Base-by-base conservation (phyloP, 495 filamentous ascomycete genomes). In the Entonaema liquescens region DNA sequence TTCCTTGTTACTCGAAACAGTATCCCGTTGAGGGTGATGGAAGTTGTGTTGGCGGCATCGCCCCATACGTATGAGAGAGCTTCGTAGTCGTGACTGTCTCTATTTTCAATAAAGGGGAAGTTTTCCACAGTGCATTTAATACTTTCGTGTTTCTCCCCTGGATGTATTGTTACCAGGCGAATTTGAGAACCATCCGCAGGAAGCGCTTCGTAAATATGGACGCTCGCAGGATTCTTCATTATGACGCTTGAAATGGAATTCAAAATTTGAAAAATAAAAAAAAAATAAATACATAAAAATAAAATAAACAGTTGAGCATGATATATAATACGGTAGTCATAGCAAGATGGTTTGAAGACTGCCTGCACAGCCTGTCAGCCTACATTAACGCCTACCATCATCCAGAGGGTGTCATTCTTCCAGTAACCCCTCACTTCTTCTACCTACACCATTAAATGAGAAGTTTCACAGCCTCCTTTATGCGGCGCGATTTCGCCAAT, bases 11-110 rank as follows among this genome's bases (percentile, higher is more conserved):
- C 63, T 42, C 42, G 54, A 25, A 59, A 66, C 8, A 31, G 42
- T 2, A 21, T 33, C 12, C 38, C 17, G 44, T 66, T 66, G 6
- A 66, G 63, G 12, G 55, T 40, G 26, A 70, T 70, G 6, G 42
- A 23, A 28, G 40, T 35, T 7, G 59, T 65, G 40, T 33, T 29
- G 0, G 49, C 25, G 17, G 31, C 54, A 5, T 70, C 61, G n/a
- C 67, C 67, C 67, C 67, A 70, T 70, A 65, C 67, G 23, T 70
- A 70, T 21, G 67, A 70, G 2, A 70, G 44, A 3, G 67, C 60
- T 57, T 63, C 67, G 25, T 70, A 70, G 2, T 59, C 44, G 31
- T 29, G 21, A 25, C 23, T 29, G 25, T 31, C 15, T 4, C 7
- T 31, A 13, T 8, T 31, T 53, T 59, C 47, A n/a, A 33, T 15